Conservation (phyloP, 495 filamentous ascomycete species). For the Neurospora sp. region DNA sequence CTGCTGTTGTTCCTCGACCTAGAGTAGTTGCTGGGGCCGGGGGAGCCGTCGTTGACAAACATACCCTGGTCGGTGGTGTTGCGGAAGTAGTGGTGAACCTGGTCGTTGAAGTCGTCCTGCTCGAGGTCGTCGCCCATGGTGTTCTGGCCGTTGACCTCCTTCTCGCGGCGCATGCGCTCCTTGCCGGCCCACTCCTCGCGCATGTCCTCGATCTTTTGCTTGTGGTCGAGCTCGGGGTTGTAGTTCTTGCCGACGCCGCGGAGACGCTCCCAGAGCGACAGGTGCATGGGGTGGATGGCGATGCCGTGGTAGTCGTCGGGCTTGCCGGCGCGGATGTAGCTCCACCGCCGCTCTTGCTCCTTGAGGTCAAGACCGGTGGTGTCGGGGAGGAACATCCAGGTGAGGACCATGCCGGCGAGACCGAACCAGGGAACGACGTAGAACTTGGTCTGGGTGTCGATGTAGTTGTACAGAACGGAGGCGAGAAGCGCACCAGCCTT, state of each 20-base stretch:
- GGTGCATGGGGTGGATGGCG: constrained; percentile 74
- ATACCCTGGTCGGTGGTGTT: constrained; percentile 8
- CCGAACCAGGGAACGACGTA: constrained; percentile 89
- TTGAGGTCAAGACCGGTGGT: constrained; percentile 89
- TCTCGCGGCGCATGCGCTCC: constrained; percentile 16
- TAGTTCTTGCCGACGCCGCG: constrained; percentile 64
- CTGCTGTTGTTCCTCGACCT: not conserved
- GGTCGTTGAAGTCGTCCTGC: constrained; percentile 31
- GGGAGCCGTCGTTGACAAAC: not conserved
- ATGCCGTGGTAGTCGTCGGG: constrained; percentile 78
- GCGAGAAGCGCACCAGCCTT: constrained; percentile 79
- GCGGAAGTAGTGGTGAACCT: constrained; percentile 35
- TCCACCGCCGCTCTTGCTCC: constrained; percentile 86
- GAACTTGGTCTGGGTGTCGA: constrained; percentile 66
- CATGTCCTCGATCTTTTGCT: constrained; percentile 73
- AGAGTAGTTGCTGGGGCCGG: not conserved
- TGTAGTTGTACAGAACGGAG: constrained; percentile 81
- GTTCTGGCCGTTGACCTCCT: constrained; percentile 16
- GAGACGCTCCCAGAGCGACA: constrained; percentile 71
- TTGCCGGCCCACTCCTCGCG: constrained; percentile 35
- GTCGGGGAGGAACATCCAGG: constrained; percentile 73
- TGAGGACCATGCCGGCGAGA: constrained; percentile 67
- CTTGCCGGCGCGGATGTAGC: constrained; percentile 63
- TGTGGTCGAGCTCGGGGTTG: constrained; percentile 65
- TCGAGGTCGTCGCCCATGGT: constrained; percentile 14